These are phyloP conservation scores for Leccinum insolens DNA, from an alignment of 1,284 basidiomycete species.

Conservation along the genomic window DNA sequence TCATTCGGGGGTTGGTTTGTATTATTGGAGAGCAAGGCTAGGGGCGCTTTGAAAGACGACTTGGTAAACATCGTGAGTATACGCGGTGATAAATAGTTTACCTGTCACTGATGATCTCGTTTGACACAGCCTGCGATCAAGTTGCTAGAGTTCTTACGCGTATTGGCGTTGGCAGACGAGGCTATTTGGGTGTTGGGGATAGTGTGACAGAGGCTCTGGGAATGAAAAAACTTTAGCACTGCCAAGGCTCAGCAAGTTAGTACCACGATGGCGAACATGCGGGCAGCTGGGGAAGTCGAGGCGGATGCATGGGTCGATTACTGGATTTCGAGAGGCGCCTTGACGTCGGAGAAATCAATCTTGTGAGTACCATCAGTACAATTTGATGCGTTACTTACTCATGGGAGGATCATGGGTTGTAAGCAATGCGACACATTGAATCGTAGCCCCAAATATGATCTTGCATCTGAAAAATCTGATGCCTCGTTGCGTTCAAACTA, in stretches of 20 bases:
- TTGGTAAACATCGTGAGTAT: neutral
- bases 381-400: no score
- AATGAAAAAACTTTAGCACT: no score
- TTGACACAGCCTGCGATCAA: no score
- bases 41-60: neutral
- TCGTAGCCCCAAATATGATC: neutral
- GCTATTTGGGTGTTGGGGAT: neutral
- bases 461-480: neutral
- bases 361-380: no score
- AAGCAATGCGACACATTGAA: no score
- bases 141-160: neutral
- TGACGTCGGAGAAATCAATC: no score
- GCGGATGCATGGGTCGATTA: constrained; percentile 14
- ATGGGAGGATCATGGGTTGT: no score
- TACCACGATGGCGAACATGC: constrained; percentile 4
- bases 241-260: neutral
- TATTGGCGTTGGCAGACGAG: neutral
- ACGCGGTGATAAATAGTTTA: neutral
- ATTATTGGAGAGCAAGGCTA: neutral
- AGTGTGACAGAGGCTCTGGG: no score
- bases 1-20: neutral
- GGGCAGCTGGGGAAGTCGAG: neutral
- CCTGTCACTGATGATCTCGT: no score
- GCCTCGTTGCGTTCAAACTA: neutral
- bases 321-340: neutral